These are phyloP conservation scores for Pichia sp. DNA, from an alignment of 1,139 yeast species.

Conservation along the genomic window DNA sequence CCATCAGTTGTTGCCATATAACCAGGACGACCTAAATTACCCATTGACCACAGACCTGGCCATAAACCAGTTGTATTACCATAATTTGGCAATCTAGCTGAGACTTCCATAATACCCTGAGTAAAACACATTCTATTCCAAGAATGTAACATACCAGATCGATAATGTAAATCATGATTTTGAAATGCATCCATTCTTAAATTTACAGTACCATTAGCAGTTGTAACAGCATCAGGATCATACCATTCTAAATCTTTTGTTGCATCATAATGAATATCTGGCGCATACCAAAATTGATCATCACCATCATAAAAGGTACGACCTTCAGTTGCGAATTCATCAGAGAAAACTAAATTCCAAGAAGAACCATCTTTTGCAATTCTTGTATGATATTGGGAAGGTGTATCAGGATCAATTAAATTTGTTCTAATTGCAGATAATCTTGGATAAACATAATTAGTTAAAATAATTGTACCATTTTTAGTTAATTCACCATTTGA, in stretches of 20 bases:
- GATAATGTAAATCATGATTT: constrained; percentile 49
- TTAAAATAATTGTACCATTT: constrained; percentile 31
- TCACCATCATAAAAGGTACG: constrained; percentile 58
- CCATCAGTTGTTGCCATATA: constrained; percentile 58
- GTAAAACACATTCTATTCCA: constrained; percentile 61
- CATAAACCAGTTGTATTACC: constrained; percentile 53
- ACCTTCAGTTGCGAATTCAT: constrained; percentile 56
- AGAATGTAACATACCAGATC: constrained; percentile 57
- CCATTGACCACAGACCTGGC: constrained; percentile 66
- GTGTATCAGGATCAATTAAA: constrained; percentile 54
- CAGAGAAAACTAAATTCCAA: constrained; percentile 51
- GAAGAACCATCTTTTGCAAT: constrained; percentile 38
- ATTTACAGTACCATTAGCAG: constrained; percentile 43
- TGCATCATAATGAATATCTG: constrained; percentile 53
- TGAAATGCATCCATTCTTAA: constrained; percentile 52
- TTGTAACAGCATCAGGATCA: constrained; percentile 56
- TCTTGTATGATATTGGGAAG: constrained; percentile 36
- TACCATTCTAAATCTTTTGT: constrained; percentile 63
- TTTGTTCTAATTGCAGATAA: constrained; percentile 44
- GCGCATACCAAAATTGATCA: constrained; percentile 58
- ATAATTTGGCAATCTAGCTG: constrained; percentile 48
- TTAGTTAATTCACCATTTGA: constrained; percentile 2
- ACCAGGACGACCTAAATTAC: constrained; percentile 59
- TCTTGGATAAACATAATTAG: constrained; percentile 45
- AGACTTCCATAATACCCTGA: constrained; percentile 47